phyloP scores from a whole-genome alignment of 352 stramenopile species.

The Globisporangium irregulare region DNA sequence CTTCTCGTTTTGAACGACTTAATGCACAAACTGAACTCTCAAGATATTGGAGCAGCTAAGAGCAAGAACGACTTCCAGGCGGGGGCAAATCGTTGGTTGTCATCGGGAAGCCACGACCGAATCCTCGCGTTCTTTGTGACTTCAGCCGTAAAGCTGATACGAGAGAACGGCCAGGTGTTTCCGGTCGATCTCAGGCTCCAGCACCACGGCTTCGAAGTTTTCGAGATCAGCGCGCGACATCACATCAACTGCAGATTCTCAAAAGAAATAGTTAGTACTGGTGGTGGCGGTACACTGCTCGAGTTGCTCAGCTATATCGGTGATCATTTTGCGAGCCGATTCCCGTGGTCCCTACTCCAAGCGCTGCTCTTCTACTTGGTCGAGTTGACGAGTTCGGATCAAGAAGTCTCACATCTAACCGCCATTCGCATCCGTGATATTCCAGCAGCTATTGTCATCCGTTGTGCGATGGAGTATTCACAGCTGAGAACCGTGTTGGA shows the following conservation, averaged over 20 bases:
- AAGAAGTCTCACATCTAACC: not conserved
- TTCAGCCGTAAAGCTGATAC: not conserved
- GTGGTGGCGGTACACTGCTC: not conserved
- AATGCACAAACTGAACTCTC: constrained; percentile 8
- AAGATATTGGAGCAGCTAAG: not conserved
- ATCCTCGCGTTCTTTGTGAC: constrained; percentile 8
- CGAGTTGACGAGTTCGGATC: not conserved
- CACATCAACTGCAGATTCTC: not conserved
- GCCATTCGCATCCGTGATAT: not conserved
- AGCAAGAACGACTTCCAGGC: not conserved
- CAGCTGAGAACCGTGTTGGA: not conserved
- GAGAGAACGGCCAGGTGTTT: not conserved
- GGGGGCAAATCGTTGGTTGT: not conserved
- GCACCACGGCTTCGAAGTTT: constrained; percentile 17
- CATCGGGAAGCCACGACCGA: not conserved
- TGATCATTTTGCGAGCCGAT: constrained; percentile 4
- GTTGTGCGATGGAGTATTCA: constrained; percentile 8
- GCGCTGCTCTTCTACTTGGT: constrained; percentile 2
- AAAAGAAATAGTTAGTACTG: not conserved
- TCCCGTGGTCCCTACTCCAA: constrained; percentile 11
- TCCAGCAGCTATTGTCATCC: constrained; percentile 7
- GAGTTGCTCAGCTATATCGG: constrained; percentile 5
- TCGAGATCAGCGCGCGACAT: constrained; percentile 17
- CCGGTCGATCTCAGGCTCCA: not conserved
- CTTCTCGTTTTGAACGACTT: constrained; percentile 17